Evolutionary conservation across 331 rosid genomes (phyloP), one percentile per base, ranked within the genome.

Genomic region (Acacia concinna): DNA sequence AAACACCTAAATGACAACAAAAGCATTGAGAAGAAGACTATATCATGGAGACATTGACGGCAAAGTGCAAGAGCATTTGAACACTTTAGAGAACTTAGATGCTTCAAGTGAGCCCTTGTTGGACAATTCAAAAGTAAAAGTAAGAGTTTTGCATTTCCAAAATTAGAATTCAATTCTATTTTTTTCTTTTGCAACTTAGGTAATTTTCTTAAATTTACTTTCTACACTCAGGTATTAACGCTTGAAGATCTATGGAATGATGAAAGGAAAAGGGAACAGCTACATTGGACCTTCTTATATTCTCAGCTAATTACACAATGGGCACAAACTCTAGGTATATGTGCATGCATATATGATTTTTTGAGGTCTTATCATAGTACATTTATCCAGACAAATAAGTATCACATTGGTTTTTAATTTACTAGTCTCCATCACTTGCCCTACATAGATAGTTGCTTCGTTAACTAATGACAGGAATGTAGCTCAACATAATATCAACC

Each of bases 321-420:
- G 99, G 94, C 96, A 7, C 96, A 88, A 28, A 90, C 93, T 97
- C 86, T 95, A 80, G 99, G 99, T 95, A 88, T 57, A 68, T 79
- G 65, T 75, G 2, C 32, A 56, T 75, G 2, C 32, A 56, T 20
- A 46, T 70, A 34, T 51, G 59, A 30, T 54, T 74, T 79, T 60
- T 71, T 78, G 38, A 69, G 43, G 64, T 69, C 47, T 10, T 32
- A 71, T 56, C 25, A 11, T 21, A 4, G 46, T 85, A 12, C 27
- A 52, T 31, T 35, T 54, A 11, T 73, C 49, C 40, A 21, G 49
- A 74, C 68, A 66, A 21, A 47, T 28, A 46, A 54, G 56, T 30
- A 23, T 83, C 70, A 11, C 15, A n/a, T 37, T 44, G 60, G 71
- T 71, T 67, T 32, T 27, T 62, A 41, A 17, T 40, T 38, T 62